phyloP scores from a whole-genome alignment of 805 yeast species.

The Ogataea pini region DNA sequence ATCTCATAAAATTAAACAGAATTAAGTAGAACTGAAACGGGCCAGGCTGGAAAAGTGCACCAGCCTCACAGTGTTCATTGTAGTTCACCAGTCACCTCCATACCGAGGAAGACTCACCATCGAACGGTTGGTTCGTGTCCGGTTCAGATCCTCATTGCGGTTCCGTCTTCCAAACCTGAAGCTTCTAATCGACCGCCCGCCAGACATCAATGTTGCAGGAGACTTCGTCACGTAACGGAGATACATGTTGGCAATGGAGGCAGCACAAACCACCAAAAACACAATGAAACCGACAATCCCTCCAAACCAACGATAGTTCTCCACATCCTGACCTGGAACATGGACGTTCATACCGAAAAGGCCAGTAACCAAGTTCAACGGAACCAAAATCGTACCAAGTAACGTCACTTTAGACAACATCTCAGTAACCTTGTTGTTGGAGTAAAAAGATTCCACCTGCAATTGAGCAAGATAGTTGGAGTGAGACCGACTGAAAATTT shows the following conservation, averaged over 20 bases:
- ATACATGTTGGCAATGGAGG: conserved; percentile 27
- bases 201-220: conserved; percentile 10
- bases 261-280: conserved; percentile 25
- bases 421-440: conserved; percentile 82
- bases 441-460: conserved; percentile 87
- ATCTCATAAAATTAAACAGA: not conserved
- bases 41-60: not conserved
- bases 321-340: conserved; percentile 68
- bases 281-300: conserved; percentile 36
- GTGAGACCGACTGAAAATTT: conserved; percentile 89
- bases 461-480: conserved; percentile 90
- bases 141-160: conserved; percentile 12
- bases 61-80: not conserved
- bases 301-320: conserved; percentile 53
- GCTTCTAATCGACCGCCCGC: conserved; percentile 28
- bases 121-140: conserved; percentile 28
- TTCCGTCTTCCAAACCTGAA: conserved; percentile 33
- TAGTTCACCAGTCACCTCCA: conserved; percentile 33
- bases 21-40: not conserved
- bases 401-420: conserved; percentile 87
- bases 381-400: conserved; percentile 86
- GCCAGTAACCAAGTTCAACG: conserved; percentile 88
- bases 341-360: conserved; percentile 93
- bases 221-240: conserved; percentile 23
- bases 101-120: conserved; percentile 36